Conservation (phyloP, 2,329 filamentous ascomycete species). For the Claviceps digitariae region DNA sequence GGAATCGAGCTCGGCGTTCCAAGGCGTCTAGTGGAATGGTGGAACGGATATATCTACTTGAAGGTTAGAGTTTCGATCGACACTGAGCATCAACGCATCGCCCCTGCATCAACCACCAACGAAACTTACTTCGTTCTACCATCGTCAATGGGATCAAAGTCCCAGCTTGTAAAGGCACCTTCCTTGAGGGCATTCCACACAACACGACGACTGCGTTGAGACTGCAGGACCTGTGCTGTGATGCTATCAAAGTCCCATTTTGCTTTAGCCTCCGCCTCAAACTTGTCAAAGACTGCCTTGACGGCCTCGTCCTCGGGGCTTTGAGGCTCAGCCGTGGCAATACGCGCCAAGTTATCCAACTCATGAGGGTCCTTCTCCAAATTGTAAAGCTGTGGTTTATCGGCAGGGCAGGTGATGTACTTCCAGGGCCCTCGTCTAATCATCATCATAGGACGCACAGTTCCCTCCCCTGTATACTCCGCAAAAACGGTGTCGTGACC, state of each 20-base stretch:
- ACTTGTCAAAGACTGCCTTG: constrained; percentile 44
- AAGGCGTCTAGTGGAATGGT: constrained; percentile 70
- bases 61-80: background rate
- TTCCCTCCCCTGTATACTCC: constrained; percentile 91
- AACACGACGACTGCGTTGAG: constrained; percentile 65
- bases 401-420: constrained; percentile 73
- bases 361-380: constrained; percentile 63
- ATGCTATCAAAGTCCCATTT: constrained; percentile 77
- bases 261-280: constrained; percentile 56
- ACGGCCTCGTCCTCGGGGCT: constrained; percentile 32
- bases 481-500: constrained; percentile 80
- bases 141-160: constrained; percentile 64
- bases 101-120: background rate
- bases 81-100: background rate
- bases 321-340: constrained; percentile 24
- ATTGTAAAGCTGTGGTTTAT: constrained; percentile 77
- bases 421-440: constrained; percentile 84
- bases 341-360: constrained; percentile 54
- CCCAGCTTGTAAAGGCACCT: constrained; percentile 71
- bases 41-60: constrained; percentile 67
- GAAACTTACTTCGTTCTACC: constrained; percentile 47
- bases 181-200: constrained; percentile 68
- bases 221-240: constrained; percentile 57
- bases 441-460: constrained; percentile 82
- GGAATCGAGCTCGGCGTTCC: constrained; percentile 62